phyloP scores from a whole-genome alignment of 176 grass and related monocot genomes.

The Triticum urartu region DNA sequence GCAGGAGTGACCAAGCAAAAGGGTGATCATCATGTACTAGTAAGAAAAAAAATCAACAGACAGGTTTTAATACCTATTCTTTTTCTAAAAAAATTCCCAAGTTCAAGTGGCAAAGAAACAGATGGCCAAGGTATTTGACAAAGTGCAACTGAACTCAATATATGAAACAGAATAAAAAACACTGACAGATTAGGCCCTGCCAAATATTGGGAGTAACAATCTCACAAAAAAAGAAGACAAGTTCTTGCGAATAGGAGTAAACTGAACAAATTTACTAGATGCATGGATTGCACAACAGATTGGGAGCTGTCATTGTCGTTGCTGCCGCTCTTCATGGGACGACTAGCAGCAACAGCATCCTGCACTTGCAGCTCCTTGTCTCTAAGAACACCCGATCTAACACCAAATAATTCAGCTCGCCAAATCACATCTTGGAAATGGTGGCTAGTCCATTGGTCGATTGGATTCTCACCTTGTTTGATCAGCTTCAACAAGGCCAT shows the following conservation, averaged over 20 bases:
- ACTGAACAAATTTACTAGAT: too few relatives aligned
- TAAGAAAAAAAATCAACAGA: neutral
- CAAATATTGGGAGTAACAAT: constrained; percentile 6
- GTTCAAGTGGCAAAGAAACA: constrained; percentile 16
- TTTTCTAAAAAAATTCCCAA: neutral
- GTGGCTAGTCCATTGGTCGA: neutral
- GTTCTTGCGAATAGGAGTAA: neutral
- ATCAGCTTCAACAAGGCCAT: too few relatives aligned
- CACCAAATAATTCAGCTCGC: neutral
- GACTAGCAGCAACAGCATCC: neutral
- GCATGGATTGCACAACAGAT: constrained; percentile 22
- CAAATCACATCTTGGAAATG: neutral
- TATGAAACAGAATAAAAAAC: constrained; percentile 23
- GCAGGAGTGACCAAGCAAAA: neutral
- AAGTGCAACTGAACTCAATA: neutral
- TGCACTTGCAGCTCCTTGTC: constrained; percentile 36
- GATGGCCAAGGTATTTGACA: constrained; percentile 32
- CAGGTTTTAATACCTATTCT: constrained; percentile 5
- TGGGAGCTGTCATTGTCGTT: neutral
- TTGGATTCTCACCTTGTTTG: constrained; percentile 17
- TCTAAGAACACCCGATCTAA: constrained; percentile 20
- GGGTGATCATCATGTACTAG: neutral
- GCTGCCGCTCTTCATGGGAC: neutral
- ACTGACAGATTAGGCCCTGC: constrained; percentile 6
- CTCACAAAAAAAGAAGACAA: neutral